Base-by-base conservation (phyloP, 2,329 filamentous ascomycete genomes). In the Pestalotiopsis fici region DNA sequence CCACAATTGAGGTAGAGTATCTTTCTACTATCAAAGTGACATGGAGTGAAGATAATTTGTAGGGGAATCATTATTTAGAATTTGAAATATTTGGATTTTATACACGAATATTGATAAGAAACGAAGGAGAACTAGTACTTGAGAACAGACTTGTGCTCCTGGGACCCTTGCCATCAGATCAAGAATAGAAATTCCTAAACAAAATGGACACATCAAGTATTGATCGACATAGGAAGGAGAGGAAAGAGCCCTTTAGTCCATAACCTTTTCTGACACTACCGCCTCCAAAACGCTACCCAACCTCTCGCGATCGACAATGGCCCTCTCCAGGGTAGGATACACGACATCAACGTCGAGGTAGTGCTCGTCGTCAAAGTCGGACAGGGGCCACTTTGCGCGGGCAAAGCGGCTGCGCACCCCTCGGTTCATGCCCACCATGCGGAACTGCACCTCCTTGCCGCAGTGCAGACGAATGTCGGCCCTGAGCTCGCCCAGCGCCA, bases 401-500 rank as follows among this genome's bases (percentile, higher is more conserved):
- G 66, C 69, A 35, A 78, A 77, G 9, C 75, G 73, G 21, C 65
- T 43, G 3, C 71, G 62, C 2, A 77, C 72, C 9, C 65, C 65
- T 4, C 60, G 43, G 15, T 59, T 68, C 67, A 78, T 67, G 25
- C 73, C 74, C 5, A 77, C 71, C 35, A 77, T 15, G 21, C 76
- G 70, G 15, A 78, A 68, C 65, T 75, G 74, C 31, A 78, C 74
- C 6, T 67, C 66, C 7, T 64, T 56, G 1, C 74, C 76, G 2
- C 76, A 71, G 68, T 76, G 71, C 0, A 75, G 68, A 9, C 71
- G 73, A 4, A 77, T 67, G 43, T 78, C 76, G 43, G 77, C 76
- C 66, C 75, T 75, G 9, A 78, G 70, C 70, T 77, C 76, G 3
- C 70, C 72, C 2, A 78, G 72, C 1, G 74, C 76, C 2, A 74